A percentile compares a stretch with the other conserved stretches of the same genome.
phyloP scores from a whole-genome alignment of 73 alveolate species.

The Paraurostyla sp. region DNA sequence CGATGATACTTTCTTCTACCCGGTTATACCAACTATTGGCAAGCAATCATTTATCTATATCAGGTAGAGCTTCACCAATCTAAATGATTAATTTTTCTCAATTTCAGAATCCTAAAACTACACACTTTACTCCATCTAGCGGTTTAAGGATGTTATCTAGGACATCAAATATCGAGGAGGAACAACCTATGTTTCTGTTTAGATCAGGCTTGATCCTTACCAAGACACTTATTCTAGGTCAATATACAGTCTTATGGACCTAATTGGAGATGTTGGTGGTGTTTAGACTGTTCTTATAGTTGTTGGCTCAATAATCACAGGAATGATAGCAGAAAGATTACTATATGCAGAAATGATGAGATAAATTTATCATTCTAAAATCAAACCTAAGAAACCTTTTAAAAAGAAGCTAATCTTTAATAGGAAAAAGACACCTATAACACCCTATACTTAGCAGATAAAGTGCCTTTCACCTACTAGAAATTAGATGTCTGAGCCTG shows the following conservation, averaged over 20 bases:
- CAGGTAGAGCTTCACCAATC: constrained; percentile 19
- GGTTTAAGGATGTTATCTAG: constrained; percentile 20
- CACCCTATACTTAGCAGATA: not conserved
- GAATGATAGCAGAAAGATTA: constrained; percentile 32
- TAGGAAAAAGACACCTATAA: too few species aligned
- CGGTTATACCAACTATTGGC: not conserved
- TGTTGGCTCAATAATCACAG: constrained; percentile 5
- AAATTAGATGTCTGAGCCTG: too few species aligned
- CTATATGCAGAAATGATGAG: constrained; percentile 29
- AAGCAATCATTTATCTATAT: constrained; percentile 22
- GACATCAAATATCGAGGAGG: constrained; percentile 15
- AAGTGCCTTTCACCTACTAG: not conserved
- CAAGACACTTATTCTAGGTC: constrained; percentile 11
- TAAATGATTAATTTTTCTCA: constrained; percentile 22
- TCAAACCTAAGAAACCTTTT: not conserved
- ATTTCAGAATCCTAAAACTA: not conserved
- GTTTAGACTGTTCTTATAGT: constrained; percentile 13
- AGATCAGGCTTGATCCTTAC: constrained; percentile 22
- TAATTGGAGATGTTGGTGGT: constrained; percentile 49
- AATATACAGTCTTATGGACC: constrained; percentile 5
- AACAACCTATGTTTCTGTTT: constrained; percentile 19
- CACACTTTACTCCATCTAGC: constrained; percentile 11
- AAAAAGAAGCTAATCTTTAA: not conserved
- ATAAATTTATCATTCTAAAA: constrained; percentile 24
- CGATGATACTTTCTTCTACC: constrained; percentile 31